phyloP scores from a whole-genome alignment of 306 rosid species.

The Vigna trinervia region DNA sequence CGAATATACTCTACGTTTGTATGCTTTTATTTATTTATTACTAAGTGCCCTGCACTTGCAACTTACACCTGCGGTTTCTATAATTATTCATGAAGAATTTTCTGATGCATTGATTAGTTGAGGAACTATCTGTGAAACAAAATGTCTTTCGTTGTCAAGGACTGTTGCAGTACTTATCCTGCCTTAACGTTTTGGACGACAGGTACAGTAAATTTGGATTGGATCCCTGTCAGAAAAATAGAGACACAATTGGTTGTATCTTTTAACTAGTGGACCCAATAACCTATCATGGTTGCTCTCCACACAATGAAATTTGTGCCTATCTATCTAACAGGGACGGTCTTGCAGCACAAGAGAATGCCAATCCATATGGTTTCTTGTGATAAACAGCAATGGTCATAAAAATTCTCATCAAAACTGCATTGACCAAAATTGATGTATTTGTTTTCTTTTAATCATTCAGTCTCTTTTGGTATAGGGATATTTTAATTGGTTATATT shows the following conservation, averaged over 20 bases:
- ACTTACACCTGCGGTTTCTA: not conserved
- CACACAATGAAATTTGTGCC: not conserved
- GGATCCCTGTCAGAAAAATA: not conserved
- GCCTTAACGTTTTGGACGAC: not conserved
- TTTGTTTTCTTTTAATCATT: conserved; percentile 12
- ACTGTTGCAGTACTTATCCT: not conserved
- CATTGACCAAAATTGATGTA: not conserved
- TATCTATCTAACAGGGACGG: not conserved
- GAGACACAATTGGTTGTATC: not conserved
- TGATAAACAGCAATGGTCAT: conserved; percentile 2
- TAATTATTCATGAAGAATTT: conserved; percentile 1
- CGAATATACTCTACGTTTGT: not conserved
- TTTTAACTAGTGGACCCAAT: conserved; percentile 13
- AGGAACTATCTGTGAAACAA: not conserved
- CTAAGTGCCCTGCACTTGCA: not conserved
- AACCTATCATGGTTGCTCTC: not conserved
- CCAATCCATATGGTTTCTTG: conserved; percentile 1
- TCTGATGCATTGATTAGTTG: not conserved
- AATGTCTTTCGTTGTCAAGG: not conserved
- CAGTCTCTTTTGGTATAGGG: no score
- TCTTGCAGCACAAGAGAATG: conserved; percentile 12
- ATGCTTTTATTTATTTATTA: no score
- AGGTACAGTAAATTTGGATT: not conserved
- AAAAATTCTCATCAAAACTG: not conserved
- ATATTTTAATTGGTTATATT: not conserved